Percentiles rank a stretch among this genome's conserved stretches.
Evolutionary conservation across 1,139 yeast species (phyloP).

Genomic region (Kazachstania sp.): DNA sequence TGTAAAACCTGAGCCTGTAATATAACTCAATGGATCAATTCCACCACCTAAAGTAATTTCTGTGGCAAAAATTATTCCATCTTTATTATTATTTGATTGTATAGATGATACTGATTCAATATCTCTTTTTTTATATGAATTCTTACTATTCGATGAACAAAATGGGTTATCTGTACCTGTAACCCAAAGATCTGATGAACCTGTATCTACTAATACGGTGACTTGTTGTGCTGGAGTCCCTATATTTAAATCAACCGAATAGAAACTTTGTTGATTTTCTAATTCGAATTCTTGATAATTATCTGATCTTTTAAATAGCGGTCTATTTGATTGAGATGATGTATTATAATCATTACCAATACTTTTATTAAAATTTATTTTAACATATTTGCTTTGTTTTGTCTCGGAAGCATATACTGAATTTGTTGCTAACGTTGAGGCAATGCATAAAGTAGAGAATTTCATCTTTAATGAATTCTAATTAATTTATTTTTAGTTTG

Average conservation of each 20-base stretch:
- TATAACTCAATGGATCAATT: background rate
- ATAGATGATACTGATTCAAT: background rate
- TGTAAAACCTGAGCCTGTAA: background rate
- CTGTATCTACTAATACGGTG: conserved; percentile 56
- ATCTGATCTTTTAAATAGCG: conserved; percentile 10
- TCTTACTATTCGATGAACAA: conserved; percentile 9
- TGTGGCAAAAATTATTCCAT: background rate
- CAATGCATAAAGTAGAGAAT: background rate
- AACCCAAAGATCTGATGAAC: conserved; percentile 68
- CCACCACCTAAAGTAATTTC: conserved; percentile 2
- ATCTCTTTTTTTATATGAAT: background rate
- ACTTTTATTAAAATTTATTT: conserved; percentile 5
- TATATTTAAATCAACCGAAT: conserved; percentile 29
- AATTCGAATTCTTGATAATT: conserved; percentile 13
- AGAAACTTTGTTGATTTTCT: conserved; percentile 22
- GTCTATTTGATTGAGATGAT: background rate
- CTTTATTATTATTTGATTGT: background rate
- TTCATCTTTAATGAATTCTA: background rate
- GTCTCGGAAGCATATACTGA: background rate
- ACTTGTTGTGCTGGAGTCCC: conserved; percentile 51
- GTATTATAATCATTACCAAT: conserved; percentile 2
- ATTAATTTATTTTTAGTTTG: too few relatives aligned
- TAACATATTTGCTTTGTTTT: conserved; percentile 3
- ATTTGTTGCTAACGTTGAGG: background rate
- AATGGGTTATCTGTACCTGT: conserved; percentile 22